Conservation (phyloP, 345 rosid genomes). For the Abelmoschus esculentus region DNA sequence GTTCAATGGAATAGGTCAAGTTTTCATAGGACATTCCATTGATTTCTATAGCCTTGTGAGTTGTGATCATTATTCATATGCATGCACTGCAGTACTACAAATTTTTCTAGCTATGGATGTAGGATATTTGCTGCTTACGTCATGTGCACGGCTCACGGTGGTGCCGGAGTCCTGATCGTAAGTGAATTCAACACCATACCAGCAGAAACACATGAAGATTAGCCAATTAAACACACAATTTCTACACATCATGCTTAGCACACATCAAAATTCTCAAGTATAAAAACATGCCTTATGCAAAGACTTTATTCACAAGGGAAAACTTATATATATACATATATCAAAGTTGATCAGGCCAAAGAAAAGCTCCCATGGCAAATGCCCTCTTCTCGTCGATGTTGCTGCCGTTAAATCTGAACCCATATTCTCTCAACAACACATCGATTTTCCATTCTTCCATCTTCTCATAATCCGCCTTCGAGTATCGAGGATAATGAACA, state of each 20-base stretch:
- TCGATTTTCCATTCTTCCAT: conserved; percentile 75
- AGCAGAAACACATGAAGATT: not conserved
- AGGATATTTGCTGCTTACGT: not conserved
- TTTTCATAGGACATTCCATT: not conserved
- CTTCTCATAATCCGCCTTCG: conserved; percentile 46
- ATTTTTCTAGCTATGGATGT: not conserved
- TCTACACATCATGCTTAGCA: not conserved
- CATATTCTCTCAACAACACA: conserved; percentile 48
- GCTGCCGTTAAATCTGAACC: conserved; percentile 30
- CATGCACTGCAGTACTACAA: conserved; percentile 2
- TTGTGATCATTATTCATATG: conserved; percentile 7
- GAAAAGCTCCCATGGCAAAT: conserved; percentile 50
- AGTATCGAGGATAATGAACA: conserved; percentile 61
- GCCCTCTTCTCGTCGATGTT: conserved; percentile 44
- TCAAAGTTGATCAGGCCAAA: conserved; percentile 49
- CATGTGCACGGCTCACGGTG: not conserved
- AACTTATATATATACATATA: not conserved
- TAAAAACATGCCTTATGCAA: not conserved
- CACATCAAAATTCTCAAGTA: not conserved
- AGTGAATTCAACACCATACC: too few species aligned
- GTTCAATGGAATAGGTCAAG: not conserved
- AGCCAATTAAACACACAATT: not conserved
- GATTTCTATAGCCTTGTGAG: not conserved
- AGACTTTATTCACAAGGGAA: not conserved
- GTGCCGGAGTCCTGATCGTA: not conserved